Evolutionary conservation across 441 rosid genomes (phyloP).

Genomic region (Codiaeum variegatum): DNA sequence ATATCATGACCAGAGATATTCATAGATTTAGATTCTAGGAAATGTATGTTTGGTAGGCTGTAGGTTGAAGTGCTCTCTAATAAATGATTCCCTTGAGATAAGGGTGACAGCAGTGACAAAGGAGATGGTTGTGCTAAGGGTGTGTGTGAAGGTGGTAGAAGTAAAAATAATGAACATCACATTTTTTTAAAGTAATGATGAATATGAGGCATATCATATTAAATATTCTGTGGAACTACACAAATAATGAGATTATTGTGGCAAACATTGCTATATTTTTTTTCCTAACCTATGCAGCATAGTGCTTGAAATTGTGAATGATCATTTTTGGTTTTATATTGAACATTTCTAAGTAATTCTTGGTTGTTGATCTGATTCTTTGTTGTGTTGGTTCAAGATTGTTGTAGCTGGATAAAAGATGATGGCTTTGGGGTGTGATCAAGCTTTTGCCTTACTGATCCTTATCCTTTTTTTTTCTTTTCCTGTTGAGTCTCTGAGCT

Average conservation of each 20-base stretch:
- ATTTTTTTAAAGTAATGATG: neutral
- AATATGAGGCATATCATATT: neutral
- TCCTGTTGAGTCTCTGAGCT: neutral
- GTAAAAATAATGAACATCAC: neutral
- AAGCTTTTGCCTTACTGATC: neutral
- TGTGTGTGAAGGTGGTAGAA: neutral
- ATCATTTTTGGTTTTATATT: neutral
- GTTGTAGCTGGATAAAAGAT: neutral
- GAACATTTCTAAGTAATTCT: neutral
- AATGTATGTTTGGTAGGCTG: slow-evolving; percentile 1
- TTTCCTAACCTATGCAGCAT: neutral
- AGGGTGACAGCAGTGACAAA: neutral
- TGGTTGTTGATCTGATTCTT: neutral
- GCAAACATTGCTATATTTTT: neutral
- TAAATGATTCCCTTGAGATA: neutral
- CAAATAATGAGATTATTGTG: neutral
- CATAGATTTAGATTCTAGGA: neutral
- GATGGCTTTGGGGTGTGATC: neutral
- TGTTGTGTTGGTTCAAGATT: neutral
- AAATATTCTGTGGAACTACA: neutral
- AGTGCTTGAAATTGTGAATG: neutral
- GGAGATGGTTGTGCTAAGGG: neutral
- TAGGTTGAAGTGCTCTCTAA: neutral
- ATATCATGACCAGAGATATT: neutral
- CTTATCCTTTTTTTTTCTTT: neutral